Evolutionary conservation across 306 rosid species (phyloP).

Genomic region (Vicia villosa): DNA sequence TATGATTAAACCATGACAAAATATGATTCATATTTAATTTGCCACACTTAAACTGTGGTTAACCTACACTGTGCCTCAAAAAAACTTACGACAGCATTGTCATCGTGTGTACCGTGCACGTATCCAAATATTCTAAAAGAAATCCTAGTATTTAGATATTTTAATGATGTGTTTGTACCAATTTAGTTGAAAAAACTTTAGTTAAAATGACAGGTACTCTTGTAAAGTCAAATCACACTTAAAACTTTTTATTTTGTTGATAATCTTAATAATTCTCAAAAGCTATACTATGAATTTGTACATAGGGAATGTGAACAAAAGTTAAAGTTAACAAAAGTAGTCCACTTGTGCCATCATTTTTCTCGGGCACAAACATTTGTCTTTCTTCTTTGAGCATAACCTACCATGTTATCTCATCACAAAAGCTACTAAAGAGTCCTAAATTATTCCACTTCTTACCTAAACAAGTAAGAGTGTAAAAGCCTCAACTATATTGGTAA

Average conservation of each 20-base stretch:
- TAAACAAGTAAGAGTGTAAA: conserved; percentile 37
- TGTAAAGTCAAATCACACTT: conserved; percentile 52
- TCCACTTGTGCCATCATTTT: conserved; percentile 50
- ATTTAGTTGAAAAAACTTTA: conserved; percentile 48
- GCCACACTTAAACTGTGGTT: no score
- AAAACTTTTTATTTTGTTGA: not conserved
- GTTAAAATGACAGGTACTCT: conserved; percentile 39
- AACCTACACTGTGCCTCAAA: no score
- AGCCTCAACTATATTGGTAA: conserved; percentile 34
- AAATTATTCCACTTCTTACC: conserved; percentile 39
- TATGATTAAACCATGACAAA: no score
- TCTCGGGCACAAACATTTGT: conserved; percentile 15
- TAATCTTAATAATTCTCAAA: conserved; percentile 18
- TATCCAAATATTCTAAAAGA: not conserved
- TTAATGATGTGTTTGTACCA: conserved; percentile 57
- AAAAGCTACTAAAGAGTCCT: conserved; percentile 40
- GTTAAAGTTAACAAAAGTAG: conserved; percentile 32
- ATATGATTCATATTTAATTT: no score
- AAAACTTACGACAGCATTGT: no score
- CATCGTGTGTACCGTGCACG: no score
- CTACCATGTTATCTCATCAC: conserved; percentile 46
- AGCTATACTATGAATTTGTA: conserved; percentile 36
- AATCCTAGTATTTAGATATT: conserved; percentile 25
- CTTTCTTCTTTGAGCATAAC: conserved; percentile 41
- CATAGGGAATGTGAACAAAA: conserved; percentile 9